Conservation (phyloP, 352 stramenopile species). For the Phytopythium sindhum region DNA sequence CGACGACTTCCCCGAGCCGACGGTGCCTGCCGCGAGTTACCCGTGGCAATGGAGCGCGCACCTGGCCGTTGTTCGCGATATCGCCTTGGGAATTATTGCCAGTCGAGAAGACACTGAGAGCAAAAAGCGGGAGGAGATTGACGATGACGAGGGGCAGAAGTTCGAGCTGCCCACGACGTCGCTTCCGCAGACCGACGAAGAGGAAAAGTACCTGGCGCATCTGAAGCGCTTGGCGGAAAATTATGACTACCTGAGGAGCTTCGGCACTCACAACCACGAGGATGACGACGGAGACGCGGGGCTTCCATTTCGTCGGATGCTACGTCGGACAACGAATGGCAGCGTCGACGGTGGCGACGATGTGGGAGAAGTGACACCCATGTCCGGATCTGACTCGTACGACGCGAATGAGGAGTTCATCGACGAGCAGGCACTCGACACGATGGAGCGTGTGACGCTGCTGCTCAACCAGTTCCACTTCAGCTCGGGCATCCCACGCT, state of each 20-base stretch:
- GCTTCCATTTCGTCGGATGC: not conserved
- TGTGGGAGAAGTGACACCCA: not conserved
- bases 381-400: too few species aligned
- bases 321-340: not conserved
- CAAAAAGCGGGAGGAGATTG: not conserved
- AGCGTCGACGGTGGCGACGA: not conserved
- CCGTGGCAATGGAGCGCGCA: constrained; percentile 40
- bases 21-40: constrained; percentile 39
- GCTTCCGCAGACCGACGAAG: not conserved
- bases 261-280: not conserved
- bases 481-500: constrained; percentile 45
- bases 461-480: constrained; percentile 52
- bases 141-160: not conserved
- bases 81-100: constrained; percentile 12
- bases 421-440: constrained; percentile 25
- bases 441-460: constrained; percentile 17
- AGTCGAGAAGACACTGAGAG: not conserved
- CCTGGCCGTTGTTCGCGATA: constrained; percentile 20
- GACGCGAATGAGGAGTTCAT: not conserved
- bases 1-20: constrained; percentile 25
- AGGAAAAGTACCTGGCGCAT: not conserved
- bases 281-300: not conserved
- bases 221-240: not conserved
- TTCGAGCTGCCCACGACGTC: not conserved
- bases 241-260: not conserved